Base-by-base conservation (phyloP, 257 asterid species). In the Nicotiana otophora region DNA sequence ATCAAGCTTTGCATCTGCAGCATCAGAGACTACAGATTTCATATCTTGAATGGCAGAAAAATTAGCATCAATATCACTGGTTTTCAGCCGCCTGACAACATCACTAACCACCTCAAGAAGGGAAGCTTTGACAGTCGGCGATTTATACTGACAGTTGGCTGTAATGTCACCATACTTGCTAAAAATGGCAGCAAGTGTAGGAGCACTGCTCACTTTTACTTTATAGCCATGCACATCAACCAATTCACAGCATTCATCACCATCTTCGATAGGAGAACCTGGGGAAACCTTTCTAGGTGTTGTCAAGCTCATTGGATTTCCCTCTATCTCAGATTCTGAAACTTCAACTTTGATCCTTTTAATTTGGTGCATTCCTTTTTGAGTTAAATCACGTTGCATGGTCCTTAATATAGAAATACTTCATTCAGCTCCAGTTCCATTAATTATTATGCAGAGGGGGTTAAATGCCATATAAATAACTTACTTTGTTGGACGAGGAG, bases 141-240 rank as follows among this genome's bases (percentile, higher is more conserved):
- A 85, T 48, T 81, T 87, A 85, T 75, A 87, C 67, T 39, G 58
- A 74, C 90, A 89, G 36, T 69, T 83, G 53, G 82, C 81, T 11
- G 88, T 42, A 53, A 89, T 87, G 48, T 89, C 92, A 30, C 90
- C 88, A 11, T 86, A 81, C 84, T 89, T 87, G 60, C 84, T 62
- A 36, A 87, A 83, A 82, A 89, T 83, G 77, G 87, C 86, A 83
- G 53, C 85, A 23, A 89, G 87, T 61, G 57, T 6, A 2, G 89
- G 81, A 81, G 84, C 87, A 26, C 46, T 55, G 63, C 78, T 57
- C 48, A 66, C 7, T 82, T 84, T 84, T 81, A 89, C 87, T 60
- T 77, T 81, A 87, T 89, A 87, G 83, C 90, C 90, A 34, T 81
- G 80, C 55, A 89, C 55, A 75, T 80, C 60, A 70, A 77, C 83